phyloP scores from a whole-genome alignment of 1,284 basidiomycete species.

The Apiotrichum mycotoxinovorans region DNA sequence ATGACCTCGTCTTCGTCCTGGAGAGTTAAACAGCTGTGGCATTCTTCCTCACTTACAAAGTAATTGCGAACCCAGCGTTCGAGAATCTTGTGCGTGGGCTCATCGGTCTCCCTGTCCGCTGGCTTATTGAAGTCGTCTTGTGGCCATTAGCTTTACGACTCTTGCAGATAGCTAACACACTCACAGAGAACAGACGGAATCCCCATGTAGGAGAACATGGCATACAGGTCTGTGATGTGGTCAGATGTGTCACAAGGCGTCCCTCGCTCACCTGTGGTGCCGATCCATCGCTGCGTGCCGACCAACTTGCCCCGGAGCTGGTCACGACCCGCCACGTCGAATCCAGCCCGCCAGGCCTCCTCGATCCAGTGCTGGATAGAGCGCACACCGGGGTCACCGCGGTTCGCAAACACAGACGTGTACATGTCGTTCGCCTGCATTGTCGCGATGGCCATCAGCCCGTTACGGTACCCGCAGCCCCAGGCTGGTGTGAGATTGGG shows the following conservation, averaged over 20 bases:
- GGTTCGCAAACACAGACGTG: constrained; percentile 25
- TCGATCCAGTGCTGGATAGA: constrained; percentile 74
- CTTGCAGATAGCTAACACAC: too few relatives aligned
- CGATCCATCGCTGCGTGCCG: constrained; percentile 70
- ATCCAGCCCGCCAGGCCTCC: constrained; percentile 70
- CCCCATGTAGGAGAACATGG: constrained; percentile 52
- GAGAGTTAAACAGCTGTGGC: too few relatives aligned
- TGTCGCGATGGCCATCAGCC: constrained; percentile 71
- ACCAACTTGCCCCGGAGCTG: constrained; percentile 61
- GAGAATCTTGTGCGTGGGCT: constrained; percentile 29
- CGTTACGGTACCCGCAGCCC: constrained; percentile 68
- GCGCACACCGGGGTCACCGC: constrained; percentile 60
- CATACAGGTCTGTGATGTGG: constrained; percentile 52
- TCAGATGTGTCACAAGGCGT: constrained; percentile 1
- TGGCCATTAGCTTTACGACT: not conserved
- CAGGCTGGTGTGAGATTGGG: constrained; percentile 30
- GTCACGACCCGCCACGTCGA: constrained; percentile 63
- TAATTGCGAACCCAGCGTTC: constrained; percentile 43
- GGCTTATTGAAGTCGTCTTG: constrained; percentile 47
- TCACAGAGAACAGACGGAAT: constrained; percentile 58
- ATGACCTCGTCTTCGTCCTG: constrained; percentile 5
- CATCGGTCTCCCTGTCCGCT: constrained; percentile 10
- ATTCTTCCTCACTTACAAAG: constrained; percentile 31
- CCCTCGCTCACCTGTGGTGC: constrained; percentile 60
- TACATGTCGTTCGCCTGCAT: constrained; percentile 49